phyloP scores from a whole-genome alignment of 2,329 filamentous ascomycete species.

The Pseudogymnoascus sp. region DNA sequence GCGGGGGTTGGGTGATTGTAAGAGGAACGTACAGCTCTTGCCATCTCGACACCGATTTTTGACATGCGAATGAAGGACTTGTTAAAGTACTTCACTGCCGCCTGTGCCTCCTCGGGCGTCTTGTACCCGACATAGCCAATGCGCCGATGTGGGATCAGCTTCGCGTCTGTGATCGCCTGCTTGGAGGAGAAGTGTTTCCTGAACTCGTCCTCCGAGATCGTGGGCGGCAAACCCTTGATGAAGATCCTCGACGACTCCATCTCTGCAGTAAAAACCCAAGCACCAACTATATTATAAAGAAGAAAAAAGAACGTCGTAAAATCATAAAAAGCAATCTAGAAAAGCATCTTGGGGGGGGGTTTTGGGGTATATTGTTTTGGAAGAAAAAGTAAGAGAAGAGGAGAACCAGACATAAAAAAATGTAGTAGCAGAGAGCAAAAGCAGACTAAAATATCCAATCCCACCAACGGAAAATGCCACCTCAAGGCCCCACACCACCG shows the following conservation, averaged over 20 bases:
- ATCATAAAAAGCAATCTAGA: not conserved
- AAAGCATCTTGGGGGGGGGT: not conserved
- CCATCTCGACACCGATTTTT: conserved; percentile 82
- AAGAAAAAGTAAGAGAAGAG: not conserved
- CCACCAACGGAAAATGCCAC: conserved; percentile 8
- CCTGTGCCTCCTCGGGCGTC: conserved; percentile 67
- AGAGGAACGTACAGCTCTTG: conserved; percentile 58
- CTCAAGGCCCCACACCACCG: not conserved
- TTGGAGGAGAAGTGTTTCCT: conserved; percentile 78
- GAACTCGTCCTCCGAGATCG: conserved; percentile 76
- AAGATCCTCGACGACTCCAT: conserved; percentile 58
- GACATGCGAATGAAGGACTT: conserved; percentile 93
- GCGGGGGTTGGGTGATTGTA: not conserved
- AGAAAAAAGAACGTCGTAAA: conserved; percentile 10
- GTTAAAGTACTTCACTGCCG: conserved; percentile 92
- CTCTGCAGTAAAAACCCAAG: conserved; percentile 4
- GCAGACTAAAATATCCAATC: not conserved
- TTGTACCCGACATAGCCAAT: conserved; percentile 97
- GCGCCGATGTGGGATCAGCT: conserved; percentile 78
- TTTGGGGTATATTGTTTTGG: not conserved
- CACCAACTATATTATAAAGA: not conserved
- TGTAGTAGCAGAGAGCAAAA: not conserved
- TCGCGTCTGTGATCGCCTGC: conserved; percentile 77
- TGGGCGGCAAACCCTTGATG: conserved; percentile 78
- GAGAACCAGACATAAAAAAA: not conserved